Evolutionary conservation across 1,284 basidiomycete species (phyloP).

Genomic region (Malassezia globosa): DNA sequence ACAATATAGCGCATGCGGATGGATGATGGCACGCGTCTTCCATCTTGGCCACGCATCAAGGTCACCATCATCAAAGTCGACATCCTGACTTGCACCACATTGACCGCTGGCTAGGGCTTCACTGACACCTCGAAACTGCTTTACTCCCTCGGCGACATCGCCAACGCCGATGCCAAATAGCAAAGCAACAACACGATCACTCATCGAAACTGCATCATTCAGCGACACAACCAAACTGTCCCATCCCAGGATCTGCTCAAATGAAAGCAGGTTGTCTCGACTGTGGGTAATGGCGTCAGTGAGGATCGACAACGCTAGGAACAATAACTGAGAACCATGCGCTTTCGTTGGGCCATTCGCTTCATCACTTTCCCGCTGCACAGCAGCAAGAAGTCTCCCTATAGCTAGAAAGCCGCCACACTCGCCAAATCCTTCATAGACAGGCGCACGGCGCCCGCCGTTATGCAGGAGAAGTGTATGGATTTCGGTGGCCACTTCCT

Average conservation of each 20-base stretch:
- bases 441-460: slow-evolving; percentile 1
- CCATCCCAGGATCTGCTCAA: slow-evolving; percentile 32
- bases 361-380: slow-evolving; percentile 13
- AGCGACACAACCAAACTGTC: slow-evolving; percentile 20
- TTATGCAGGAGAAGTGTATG: slow-evolving; percentile 8
- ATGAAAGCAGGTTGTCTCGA: slow-evolving; percentile 24
- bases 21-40: slow-evolving; percentile 1
- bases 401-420: slow-evolving; percentile 35
- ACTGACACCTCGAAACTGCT: background rate
- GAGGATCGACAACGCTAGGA: slow-evolving; percentile 28
- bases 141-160: slow-evolving; percentile 22
- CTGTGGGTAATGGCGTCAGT: slow-evolving; percentile 27
- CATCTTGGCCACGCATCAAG: background rate
- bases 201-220: slow-evolving; percentile 5
- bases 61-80: no score
- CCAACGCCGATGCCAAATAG: slow-evolving; percentile 30
- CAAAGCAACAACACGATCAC: slow-evolving; percentile 20
- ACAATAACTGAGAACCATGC: slow-evolving; percentile 18
- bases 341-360: background rate
- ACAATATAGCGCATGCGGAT: slow-evolving; percentile 4
- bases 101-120: no score
- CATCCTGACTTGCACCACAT: no score
- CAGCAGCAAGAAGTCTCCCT: slow-evolving; percentile 28
- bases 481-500: slow-evolving; percentile 9
- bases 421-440: slow-evolving; percentile 28